phyloP scores from a whole-genome alignment of 2,329 filamentous ascomycete genomes.

The Rhynchosporium agropyri region DNA sequence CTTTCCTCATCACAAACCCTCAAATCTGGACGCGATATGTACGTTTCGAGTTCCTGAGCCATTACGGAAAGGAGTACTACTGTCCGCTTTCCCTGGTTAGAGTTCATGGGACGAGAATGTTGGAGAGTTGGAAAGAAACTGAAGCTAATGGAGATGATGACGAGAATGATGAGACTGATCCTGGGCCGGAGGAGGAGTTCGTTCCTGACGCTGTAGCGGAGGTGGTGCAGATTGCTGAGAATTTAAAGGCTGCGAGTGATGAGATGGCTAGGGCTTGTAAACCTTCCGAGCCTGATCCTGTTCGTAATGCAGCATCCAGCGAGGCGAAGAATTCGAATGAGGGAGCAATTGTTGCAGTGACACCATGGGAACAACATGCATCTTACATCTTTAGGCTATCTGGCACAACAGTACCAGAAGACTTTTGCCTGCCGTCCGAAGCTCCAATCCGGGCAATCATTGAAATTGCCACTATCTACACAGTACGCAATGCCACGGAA shows the following conservation, averaged over 20 bases:
- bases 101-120: slow-evolving; percentile 90
- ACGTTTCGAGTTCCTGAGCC: slow-evolving; percentile 85
- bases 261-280: slow-evolving; percentile 26
- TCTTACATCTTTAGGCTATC: slow-evolving; percentile 21
- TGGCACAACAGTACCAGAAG: slow-evolving; percentile 4
- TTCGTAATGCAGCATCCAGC: not conserved
- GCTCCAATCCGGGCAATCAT: slow-evolving; percentile 16
- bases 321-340: not conserved
- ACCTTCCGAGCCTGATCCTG: slow-evolving; percentile 15
- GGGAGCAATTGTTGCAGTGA: not conserved
- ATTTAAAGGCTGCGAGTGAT: slow-evolving; percentile 27
- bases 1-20: slow-evolving; percentile 91
- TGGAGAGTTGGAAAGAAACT: slow-evolving; percentile 88
- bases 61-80: slow-evolving; percentile 96
- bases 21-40: slow-evolving; percentile 95
- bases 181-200: slow-evolving; percentile 30
- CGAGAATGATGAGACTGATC: slow-evolving; percentile 45
- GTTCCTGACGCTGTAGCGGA: slow-evolving; percentile 44
- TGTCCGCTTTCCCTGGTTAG: slow-evolving; percentile 89
- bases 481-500: not conserved
- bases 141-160: slow-evolving; percentile 68
- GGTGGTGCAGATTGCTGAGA: slow-evolving; percentile 34
- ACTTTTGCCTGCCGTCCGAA: slow-evolving; percentile 28
- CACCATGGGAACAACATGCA: slow-evolving; percentile 22
- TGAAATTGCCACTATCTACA: not conserved